Conservation (phyloP, 2,329 filamentous ascomycete genomes). For the Aspergillus awamori region DNA sequence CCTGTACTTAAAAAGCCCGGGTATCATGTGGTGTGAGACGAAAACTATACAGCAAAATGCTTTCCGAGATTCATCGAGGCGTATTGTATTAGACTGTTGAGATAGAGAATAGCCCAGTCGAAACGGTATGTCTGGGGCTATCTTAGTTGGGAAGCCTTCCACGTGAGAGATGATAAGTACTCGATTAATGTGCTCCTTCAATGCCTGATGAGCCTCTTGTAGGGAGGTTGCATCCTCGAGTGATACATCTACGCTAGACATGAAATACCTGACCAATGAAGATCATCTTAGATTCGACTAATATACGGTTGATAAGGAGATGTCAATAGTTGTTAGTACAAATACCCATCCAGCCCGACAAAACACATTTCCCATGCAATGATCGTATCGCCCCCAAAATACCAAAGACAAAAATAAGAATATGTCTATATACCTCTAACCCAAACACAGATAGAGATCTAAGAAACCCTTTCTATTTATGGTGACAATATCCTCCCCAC, state of each 20-base stretch:
- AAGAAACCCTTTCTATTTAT: background rate
- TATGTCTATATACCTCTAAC: background rate
- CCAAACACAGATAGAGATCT: background rate
- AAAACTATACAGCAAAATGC: too few species aligned
- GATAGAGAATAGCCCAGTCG: too few species aligned
- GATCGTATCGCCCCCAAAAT: background rate
- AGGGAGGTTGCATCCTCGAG: too few species aligned
- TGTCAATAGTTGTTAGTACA: background rate
- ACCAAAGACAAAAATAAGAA: background rate
- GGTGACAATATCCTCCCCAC: background rate
- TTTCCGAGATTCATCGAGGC: too few species aligned
- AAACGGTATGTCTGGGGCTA: too few species aligned
- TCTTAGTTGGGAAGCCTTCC: too few species aligned
- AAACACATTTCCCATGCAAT: slow-evolving; percentile 10
- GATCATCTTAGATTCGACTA: slow-evolving; percentile 8
- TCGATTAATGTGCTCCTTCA: background rate
- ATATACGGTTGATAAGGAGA: slow-evolving; percentile 15
- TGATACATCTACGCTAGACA: background rate
- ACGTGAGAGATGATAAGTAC: too few species aligned
- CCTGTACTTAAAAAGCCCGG: too few species aligned
- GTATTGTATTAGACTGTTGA: too few species aligned
- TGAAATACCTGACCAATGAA: background rate
- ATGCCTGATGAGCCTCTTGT: background rate
- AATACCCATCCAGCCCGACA: background rate
- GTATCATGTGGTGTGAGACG: too few species aligned